Conservation (phyloP, 257 asterid species). For the Osmanthus fragrans region DNA sequence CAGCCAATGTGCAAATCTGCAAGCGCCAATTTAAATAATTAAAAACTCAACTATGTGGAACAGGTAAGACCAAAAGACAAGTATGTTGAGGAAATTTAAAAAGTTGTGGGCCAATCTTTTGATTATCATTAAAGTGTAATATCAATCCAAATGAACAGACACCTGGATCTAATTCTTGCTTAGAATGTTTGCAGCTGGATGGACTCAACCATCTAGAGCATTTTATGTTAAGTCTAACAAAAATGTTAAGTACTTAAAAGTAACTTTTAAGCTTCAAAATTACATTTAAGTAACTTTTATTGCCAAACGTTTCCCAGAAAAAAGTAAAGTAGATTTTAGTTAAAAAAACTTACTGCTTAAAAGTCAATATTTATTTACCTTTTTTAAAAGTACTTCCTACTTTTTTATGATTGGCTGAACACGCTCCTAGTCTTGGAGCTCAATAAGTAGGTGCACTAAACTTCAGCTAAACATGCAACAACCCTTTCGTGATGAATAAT, state of each 20-base stretch:
- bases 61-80: not conserved
- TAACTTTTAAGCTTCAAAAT: not conserved
- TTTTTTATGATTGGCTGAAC: not conserved
- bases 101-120: not conserved
- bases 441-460: not conserved
- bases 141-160: not conserved
- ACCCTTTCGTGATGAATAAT: not conserved
- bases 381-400: not conserved
- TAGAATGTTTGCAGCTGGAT: slow-evolving; percentile 1
- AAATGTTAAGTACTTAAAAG: not conserved
- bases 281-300: not conserved
- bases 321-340: not conserved
- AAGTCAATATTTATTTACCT: not conserved
- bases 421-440: not conserved
- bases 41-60: not conserved
- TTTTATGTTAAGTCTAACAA: not conserved
- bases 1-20: slow-evolving; percentile 80
- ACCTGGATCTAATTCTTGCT: not conserved
- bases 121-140: not conserved
- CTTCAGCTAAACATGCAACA: not conserved
- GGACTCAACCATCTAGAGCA: not conserved
- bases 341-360: not conserved
- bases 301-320: not conserved
- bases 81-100: slow-evolving; percentile 1
- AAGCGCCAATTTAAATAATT: slow-evolving; percentile 3